Evolutionary conservation across 2,329 filamentous ascomycete genomes (phyloP).

Genomic region (Emydomyces testavorans): DNA sequence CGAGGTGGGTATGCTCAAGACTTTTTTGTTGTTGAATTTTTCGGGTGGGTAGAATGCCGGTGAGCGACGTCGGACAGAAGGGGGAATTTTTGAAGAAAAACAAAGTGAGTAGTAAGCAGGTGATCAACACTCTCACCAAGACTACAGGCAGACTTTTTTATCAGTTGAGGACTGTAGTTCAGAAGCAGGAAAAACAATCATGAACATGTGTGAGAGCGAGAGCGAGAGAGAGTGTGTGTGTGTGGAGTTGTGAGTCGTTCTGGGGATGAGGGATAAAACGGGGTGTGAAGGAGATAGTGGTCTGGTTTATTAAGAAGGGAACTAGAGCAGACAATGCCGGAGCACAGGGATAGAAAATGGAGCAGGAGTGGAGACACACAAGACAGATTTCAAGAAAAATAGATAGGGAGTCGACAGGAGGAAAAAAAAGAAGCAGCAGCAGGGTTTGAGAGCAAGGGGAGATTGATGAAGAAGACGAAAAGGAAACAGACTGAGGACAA

Average conservation of each 20-base stretch:
- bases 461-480: not conserved
- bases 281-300: not conserved
- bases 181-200: not conserved
- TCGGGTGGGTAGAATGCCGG: conserved; percentile 2
- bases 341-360: conserved; percentile 16
- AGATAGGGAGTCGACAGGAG: conserved; percentile 21
- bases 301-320: conserved; percentile 15
- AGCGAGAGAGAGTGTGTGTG: not conserved
- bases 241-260: not conserved
- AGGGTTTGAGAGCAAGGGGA: conserved; percentile 1
- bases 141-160: no score
- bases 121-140: not conserved
- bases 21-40: not conserved
- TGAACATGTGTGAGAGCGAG: not conserved
- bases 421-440: conserved; percentile 21
- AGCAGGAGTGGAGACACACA: conserved; percentile 19
- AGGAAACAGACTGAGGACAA: not conserved
- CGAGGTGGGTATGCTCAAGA: not conserved
- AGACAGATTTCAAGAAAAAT: conserved; percentile 17
- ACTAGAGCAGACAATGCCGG: conserved; percentile 13
- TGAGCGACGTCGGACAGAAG: not conserved
- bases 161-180: no score
- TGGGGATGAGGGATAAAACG: not conserved
- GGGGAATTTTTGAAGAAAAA: not conserved
- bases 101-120: not conserved